Base-by-base conservation (phyloP, 805 yeast species). In the Wickerhamiella cacticola region DNA sequence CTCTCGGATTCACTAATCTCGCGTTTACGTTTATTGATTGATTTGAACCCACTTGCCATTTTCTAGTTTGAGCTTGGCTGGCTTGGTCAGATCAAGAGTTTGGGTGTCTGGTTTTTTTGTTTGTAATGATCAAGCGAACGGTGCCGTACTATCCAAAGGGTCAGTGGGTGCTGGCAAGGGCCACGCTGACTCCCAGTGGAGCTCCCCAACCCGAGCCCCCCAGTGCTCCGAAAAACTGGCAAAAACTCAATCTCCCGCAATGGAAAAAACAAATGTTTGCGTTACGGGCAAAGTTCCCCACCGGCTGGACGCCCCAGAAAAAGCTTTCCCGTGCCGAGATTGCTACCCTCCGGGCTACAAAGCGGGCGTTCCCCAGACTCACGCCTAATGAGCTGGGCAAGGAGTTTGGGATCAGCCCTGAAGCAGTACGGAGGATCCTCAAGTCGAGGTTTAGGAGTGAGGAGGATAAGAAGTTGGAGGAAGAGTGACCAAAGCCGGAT, bases 371-470 rank as follows among this genome's bases (percentile, higher is more conserved):
- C 52, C 95, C 96, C 0, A 69, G 73, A n/a, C 53, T 82, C 46
- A 74, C 73, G 3, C 71, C 80, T 2, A 65, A 67, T 2, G 80
- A 76, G 38, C 60, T 88, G 5, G 80, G 86, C 0, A 67, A 72
- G 26, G 73, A 72, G 58, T 87, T 81, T 63, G 68, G 73, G 43
- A 71, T 85, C 4, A 81, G 92, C 1, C 89, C 94, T 1, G 94
- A 87, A 55, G 83, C 88, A 0, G 74, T 87, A 2, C 68, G 95
- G 50, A 73, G 95, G 53, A 85, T 88, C 16, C 60, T 88, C 53
- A 79, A 76, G 59, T 79, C 89, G 4, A 76, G 72, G 33, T 88
- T 95, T 94, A 64, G 46, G 16, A 43, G 22, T n/a, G 15, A 22
- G 15, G 40, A 43, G 23, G 46, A 43, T 16, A 21, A 23, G 10